These are phyloP conservation scores for Leersia perrieri DNA, from an alignment of 176 grass and related monocot genomes.

Conservation along the genomic window DNA sequence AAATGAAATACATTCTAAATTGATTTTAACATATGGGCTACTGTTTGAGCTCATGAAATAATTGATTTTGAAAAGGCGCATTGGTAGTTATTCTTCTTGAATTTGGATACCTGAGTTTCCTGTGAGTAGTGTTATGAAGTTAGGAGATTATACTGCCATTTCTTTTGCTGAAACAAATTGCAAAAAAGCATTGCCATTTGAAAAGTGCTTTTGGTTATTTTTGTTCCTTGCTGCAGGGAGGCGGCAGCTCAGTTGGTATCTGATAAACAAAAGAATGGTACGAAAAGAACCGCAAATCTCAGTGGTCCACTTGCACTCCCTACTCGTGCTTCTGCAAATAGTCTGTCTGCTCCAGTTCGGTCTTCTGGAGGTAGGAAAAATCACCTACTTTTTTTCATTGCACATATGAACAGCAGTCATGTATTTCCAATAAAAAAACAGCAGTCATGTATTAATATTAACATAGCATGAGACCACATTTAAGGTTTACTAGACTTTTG, in stretches of 20 bases:
- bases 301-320: conserved; percentile 90
- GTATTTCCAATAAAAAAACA: background rate
- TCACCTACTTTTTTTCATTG: conserved; percentile 9
- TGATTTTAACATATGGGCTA: background rate
- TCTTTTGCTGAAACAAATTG: background rate
- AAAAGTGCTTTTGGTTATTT: background rate
- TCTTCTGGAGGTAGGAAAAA: conserved; percentile 74
- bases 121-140: background rate
- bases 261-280: conserved; percentile 47
- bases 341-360: conserved; percentile 89
- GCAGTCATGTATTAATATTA: background rate
- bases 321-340: conserved; percentile 95
- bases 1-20: conserved; percentile 3
- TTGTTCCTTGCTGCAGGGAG: conserved; percentile 29
- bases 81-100: background rate
- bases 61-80: background rate
- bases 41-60: background rate
- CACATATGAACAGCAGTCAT: background rate
- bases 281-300: conserved; percentile 63
- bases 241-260: conserved; percentile 11
- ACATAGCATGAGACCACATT: background rate
- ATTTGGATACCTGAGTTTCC: background rate
- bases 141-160: background rate
- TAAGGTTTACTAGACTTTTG: background rate
- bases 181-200: background rate